Conservation (phyloP, 129 eudicot species). For the Flaveria bidentis region DNA sequence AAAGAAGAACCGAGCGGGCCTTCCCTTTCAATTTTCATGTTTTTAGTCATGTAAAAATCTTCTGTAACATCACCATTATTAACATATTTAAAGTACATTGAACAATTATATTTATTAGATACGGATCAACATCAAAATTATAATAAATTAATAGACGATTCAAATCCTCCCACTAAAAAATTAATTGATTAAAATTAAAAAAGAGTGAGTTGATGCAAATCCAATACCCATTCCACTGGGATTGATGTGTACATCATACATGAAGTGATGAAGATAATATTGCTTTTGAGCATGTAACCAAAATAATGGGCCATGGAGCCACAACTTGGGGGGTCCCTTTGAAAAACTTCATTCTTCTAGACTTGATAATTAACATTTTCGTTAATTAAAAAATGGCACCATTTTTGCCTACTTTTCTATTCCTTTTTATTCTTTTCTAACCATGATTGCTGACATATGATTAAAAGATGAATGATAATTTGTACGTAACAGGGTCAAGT, state of each 20-base stretch:
- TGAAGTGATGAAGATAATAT: constrained; percentile 5
- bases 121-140: not conserved
- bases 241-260: not conserved
- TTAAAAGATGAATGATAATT: not conserved
- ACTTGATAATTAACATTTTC: not conserved
- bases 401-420: not conserved
- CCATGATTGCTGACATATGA: not conserved
- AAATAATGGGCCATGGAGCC: constrained; percentile 22
- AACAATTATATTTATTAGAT: not conserved
- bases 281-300: constrained; percentile 27
- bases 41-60: too few relatives aligned
- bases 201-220: constrained; percentile 27
- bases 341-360: constrained; percentile 3
- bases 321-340: constrained; percentile 21
- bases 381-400: not conserved
- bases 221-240: constrained; percentile 32
- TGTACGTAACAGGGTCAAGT: not conserved
- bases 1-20: too few relatives aligned
- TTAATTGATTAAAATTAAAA: not conserved
- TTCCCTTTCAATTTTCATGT: too few relatives aligned
- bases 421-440: not conserved
- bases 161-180: not conserved
- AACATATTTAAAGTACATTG: not conserved
- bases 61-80: too few relatives aligned
- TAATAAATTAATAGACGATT: not conserved